Percentiles rank a stretch among this genome's conserved stretches.
phyloP scores from a whole-genome alignment of 306 rosid genomes.

The Trifolium repens region DNA sequence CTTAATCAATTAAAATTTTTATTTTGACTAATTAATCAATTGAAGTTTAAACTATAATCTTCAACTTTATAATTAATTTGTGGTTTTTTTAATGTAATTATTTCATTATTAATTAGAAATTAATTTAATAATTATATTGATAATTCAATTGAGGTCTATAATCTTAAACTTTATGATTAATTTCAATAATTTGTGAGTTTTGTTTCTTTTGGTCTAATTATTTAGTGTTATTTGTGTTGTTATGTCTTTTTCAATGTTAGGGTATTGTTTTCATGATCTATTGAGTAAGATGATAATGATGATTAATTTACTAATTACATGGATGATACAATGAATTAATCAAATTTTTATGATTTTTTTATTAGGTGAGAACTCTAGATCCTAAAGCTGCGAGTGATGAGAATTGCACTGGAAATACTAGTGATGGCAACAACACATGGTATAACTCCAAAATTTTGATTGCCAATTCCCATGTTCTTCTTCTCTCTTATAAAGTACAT shows the following conservation, averaged over 20 bases:
- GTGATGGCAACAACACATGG: slow-evolving; percentile 87
- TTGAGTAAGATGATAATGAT: background rate
- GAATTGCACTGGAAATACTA: slow-evolving; percentile 73
- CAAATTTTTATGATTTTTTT: background rate
- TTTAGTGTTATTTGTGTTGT: slow-evolving; percentile 18
- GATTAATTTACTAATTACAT: background rate
- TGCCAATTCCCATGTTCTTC: slow-evolving; percentile 9
- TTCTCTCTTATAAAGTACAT: slow-evolving; percentile 23
- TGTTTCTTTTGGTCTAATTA: background rate
- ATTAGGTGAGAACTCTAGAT: slow-evolving; percentile 68
- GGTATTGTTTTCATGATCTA: slow-evolving; percentile 24
- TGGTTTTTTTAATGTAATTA: background rate
- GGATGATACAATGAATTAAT: slow-evolving; percentile 6
- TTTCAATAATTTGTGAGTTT: background rate
- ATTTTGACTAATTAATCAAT: background rate
- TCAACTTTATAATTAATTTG: background rate
- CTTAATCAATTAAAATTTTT: background rate
- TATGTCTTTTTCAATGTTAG: slow-evolving; percentile 47
- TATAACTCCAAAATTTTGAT: slow-evolving; percentile 44
- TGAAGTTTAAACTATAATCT: slow-evolving; percentile 5
- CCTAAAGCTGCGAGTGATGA: slow-evolving; percentile 74
- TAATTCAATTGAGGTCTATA: background rate
- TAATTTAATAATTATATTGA: background rate
- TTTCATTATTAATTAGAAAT: background rate
- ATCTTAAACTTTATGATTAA: slow-evolving; percentile 5